Base-by-base conservation (phyloP, 225 moss, liverwort and hornwort species). In the Antitrichia curtipendula region DNA sequence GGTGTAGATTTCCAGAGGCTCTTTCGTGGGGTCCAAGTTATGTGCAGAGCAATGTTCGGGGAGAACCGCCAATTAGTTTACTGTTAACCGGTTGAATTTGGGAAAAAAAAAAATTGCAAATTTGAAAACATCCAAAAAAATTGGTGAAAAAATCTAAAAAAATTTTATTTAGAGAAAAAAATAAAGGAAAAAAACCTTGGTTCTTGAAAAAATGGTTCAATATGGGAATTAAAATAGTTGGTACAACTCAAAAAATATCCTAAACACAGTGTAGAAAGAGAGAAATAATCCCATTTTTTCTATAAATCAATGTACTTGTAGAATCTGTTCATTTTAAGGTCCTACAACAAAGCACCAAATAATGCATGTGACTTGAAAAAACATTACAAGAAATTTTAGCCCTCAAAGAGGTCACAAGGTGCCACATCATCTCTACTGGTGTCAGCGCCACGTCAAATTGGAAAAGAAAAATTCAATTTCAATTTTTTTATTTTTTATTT, bases 281-380 rank as follows among this genome's bases (percentile, higher is more conserved):
- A 72, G 1, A 73, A 47, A 73, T 31, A 12, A 47, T 4, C 16
- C 4, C 1, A 3, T 47, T 47, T 47, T 19, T 18, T 72, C 18
- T 10, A 28, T 28, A 72, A 28, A 17, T 72, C 1, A 0, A 4
- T 0, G 0, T 28, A 28, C 0, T 28, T 45, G 7, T 45, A 18
- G 2, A 29, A 0, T 4, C 0, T 10, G 6, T 45, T 29, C 2
- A 18, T 28, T 72, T 45, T 18, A 71, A 16, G 18, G 10, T 72
- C 17, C 16, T 2, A 29, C 28, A 70, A 45, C 3, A 72, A 17
- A 72, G 6, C 17, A 45, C 0, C 45, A 0, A 1, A 43, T 47
- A 73, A 29, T 29, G 4, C 4, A 19, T 12, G 10, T 49, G 12
- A 49, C 4, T 72, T 3, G 15, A 31, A 73, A 47, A 31, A n/a